Base-by-base conservation (phyloP, 495 filamentous ascomycete genomes). In the Amphirosellinia nigrospora region DNA sequence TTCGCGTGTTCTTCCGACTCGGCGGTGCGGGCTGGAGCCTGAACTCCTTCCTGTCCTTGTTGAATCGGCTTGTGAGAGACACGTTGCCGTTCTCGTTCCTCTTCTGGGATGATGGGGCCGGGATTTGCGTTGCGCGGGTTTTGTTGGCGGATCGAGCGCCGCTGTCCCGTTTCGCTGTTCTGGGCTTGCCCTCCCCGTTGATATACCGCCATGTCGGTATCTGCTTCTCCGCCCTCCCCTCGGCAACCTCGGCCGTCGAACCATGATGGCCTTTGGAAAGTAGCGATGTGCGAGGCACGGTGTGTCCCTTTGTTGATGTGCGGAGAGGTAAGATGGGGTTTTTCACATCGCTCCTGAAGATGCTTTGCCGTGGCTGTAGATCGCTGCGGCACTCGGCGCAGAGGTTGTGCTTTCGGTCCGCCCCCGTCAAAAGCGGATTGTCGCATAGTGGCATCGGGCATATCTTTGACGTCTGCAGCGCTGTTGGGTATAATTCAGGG, bases 401-500 rank as follows among this genome's bases (percentile, higher is more conserved):
- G 4, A 78, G 56, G 60, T 78, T 78, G 6, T 74, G 70, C 36
- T 36, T 1, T 19, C 23, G 63, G 46, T 78, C 75, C 3, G 21
- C 38, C 2, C 55, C 64, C 0, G 10, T 36, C 0, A 70, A 66
- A 1, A 66, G 32, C 7, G 45, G 21, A 0, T 70, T 68, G 48
- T n/a, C 15, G 64, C 75, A 78, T 3, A 68, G 59, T 4, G 72
- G 73, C 71, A 70, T 68, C 45, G 70, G 71, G 26, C 75, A 90
- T 73, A 82, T 86, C 21, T 84, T 34, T 7, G 36, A 10, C 26
- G 5, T 39, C 28, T 11, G 16, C 28, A 26, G 5, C 32, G 4
- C 26, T 30, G 30, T 80, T 68, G 82, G 78, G 26, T 80, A 75
- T n/a, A 81, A 83, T 64, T 79, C 79, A 36, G 79, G 85, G 61